Percentiles rank a stretch among this genome's conserved stretches.
These are phyloP conservation scores for Citrus glauca DNA, from an alignment of 345 rosid species.

Conservation along the genomic window DNA sequence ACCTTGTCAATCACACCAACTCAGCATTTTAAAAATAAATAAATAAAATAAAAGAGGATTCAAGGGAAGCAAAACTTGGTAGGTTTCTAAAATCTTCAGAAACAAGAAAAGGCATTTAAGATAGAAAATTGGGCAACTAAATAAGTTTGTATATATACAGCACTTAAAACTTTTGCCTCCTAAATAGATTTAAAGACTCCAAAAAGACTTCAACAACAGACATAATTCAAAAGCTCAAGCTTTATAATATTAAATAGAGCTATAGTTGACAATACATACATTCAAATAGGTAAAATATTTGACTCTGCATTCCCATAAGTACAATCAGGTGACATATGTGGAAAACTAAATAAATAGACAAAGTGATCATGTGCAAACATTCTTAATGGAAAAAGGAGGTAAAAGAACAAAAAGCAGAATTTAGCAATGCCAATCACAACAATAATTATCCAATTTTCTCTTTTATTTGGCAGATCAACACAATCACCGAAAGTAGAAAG, in stretches of 20 bases:
- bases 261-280: background rate
- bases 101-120: background rate
- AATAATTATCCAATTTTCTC: background rate
- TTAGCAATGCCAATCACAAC: background rate
- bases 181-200: background rate
- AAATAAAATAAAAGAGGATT: background rate
- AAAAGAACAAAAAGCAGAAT: background rate
- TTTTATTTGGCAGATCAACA: background rate
- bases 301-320: background rate
- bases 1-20: conserved; percentile 9
- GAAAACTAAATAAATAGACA: background rate
- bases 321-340: background rate
- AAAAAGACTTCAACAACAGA: background rate
- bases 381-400: background rate
- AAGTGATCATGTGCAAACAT: background rate
- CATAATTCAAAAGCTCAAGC: background rate
- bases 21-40: background rate
- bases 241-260: background rate
- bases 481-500: background rate
- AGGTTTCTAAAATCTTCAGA: background rate
- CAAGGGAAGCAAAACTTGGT: background rate
- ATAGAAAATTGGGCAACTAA: background rate
- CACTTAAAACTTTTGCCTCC: background rate
- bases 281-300: background rate
- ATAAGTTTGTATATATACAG: background rate